These are phyloP conservation scores for Leccinum sublutescens DNA, from an alignment of 768 basidiomycete species.

Conservation along the genomic window DNA sequence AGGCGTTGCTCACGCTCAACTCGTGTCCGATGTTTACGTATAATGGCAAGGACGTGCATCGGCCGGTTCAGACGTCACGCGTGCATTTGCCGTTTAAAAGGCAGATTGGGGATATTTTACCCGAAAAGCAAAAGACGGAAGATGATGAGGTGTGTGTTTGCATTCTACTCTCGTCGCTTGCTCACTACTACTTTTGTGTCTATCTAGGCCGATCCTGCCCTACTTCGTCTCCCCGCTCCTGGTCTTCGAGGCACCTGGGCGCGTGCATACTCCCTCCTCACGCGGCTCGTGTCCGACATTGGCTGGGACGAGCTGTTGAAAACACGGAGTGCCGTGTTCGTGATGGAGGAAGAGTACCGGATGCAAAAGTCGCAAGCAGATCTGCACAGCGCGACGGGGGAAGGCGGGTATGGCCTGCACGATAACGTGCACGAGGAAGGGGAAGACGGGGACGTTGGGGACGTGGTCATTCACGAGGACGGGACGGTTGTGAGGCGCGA, in stretches of 20 bases:
- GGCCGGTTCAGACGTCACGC: conserved; percentile 73
- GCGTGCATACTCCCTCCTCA: conserved; percentile 87
- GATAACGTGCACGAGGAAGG: not conserved
- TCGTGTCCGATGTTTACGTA: conserved; percentile 99
- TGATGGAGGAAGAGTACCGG: conserved; percentile 99
- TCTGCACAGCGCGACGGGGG: conserved; percentile 40
- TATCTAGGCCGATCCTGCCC: conserved; percentile 83
- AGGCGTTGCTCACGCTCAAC: conserved; percentile 88
- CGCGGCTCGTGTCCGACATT: conserved; percentile 88
- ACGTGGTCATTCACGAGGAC: conserved; percentile 60
- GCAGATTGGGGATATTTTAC: conserved; percentile 86
- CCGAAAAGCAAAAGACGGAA: conserved; percentile 75
- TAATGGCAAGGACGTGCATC: conserved; percentile 92
- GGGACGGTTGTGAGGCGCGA: conserved; percentile 43
- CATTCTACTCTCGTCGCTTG: too few species aligned
- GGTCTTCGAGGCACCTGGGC: conserved; percentile 95
- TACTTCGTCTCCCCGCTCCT: conserved; percentile 93
- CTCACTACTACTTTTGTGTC: not conserved
- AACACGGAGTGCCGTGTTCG: conserved; percentile 91
- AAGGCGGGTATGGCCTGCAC: conserved; percentile 21
- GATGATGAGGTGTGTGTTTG: conserved; percentile 68
- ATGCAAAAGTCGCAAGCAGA: conserved; percentile 89
- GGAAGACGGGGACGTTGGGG: conserved; percentile 4
- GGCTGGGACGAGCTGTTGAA: conserved; percentile 99
- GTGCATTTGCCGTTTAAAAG: conserved; percentile 85